phyloP scores from a whole-genome alignment of 805 yeast genomes.

The Candida vaughaniae region DNA sequence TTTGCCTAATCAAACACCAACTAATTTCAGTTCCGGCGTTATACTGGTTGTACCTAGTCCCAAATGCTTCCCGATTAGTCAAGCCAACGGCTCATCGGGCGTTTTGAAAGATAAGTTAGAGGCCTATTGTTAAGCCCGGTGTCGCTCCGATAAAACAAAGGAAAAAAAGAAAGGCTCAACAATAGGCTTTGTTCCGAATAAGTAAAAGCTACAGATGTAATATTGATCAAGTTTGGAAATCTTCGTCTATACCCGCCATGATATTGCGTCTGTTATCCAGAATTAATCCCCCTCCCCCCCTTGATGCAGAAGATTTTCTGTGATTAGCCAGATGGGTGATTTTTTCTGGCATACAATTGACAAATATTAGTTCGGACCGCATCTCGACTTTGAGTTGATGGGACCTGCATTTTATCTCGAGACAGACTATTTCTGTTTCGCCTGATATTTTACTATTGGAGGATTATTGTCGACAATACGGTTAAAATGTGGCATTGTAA shows the following conservation, averaged over 20 bases:
- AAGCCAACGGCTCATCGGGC: background rate
- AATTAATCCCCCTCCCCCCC: background rate
- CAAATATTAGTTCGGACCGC: too few relatives aligned
- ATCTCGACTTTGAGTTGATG: background rate
- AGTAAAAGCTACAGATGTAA: background rate
- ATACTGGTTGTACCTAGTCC: background rate
- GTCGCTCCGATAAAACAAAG: conserved; percentile 14
- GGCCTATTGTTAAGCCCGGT: background rate
- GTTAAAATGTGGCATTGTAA: background rate
- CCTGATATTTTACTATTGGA: too few relatives aligned
- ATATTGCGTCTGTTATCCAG: background rate
- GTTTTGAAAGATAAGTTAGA: too few relatives aligned
- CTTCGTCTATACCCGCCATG: too few relatives aligned
- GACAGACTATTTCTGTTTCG: background rate
- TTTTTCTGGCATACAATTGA: background rate
- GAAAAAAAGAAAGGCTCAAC: background rate
- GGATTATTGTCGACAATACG: too few relatives aligned
- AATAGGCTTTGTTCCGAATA: background rate
- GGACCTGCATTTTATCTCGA: background rate
- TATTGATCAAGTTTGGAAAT: background rate
- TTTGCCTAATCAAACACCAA: background rate
- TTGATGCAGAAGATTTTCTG: background rate
- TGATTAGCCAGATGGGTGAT: background rate
- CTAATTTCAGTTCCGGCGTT: too few relatives aligned
- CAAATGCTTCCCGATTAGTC: background rate